A percentile compares a stretch with the other conserved stretches of the same genome.
phyloP scores from a whole-genome alignment of 2,329 filamentous ascomycete species.

The Fusarium sp. region DNA sequence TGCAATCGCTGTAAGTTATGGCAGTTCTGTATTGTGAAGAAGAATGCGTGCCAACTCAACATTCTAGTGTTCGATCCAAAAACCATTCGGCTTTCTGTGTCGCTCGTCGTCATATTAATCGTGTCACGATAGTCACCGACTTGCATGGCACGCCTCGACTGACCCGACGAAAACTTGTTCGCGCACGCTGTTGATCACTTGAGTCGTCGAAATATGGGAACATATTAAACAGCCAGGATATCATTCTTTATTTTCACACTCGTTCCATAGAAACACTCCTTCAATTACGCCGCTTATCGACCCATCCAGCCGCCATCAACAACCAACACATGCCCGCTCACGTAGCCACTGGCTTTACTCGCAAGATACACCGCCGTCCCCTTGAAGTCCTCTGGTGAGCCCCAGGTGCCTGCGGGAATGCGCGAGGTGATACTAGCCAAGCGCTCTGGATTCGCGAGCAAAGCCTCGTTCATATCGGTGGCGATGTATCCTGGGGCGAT shows the following conservation, averaged over 20 bases:
- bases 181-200: slow-evolving; percentile 35
- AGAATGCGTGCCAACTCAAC: background rate
- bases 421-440: slow-evolving; percentile 80
- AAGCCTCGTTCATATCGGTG: slow-evolving; percentile 92
- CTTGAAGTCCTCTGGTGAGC: slow-evolving; percentile 87
- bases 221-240: background rate
- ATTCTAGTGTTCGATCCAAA: slow-evolving; percentile 25
- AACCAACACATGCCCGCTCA: slow-evolving; percentile 83
- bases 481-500: slow-evolving; percentile 91
- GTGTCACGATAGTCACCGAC: slow-evolving; percentile 41
- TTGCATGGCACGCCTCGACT: slow-evolving; percentile 35
- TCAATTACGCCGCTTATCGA: slow-evolving; percentile 60
- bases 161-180: slow-evolving; percentile 43
- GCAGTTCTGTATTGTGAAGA: background rate
- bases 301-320: slow-evolving; percentile 97
- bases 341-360: slow-evolving; percentile 81
- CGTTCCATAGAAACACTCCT: background rate
- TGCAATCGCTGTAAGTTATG: slow-evolving; percentile 62
- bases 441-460: slow-evolving; percentile 78
- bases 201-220: background rate
- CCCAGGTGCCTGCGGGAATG: slow-evolving; percentile 89
- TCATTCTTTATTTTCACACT: slow-evolving; percentile 17
- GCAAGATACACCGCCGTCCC: slow-evolving; percentile 83
- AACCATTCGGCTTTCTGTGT: slow-evolving; percentile 24
- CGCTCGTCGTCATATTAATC: slow-evolving; percentile 41